phyloP scores from a whole-genome alignment of 2,329 filamentous ascomycete species.

The Pseudogymnoascus sp. region DNA sequence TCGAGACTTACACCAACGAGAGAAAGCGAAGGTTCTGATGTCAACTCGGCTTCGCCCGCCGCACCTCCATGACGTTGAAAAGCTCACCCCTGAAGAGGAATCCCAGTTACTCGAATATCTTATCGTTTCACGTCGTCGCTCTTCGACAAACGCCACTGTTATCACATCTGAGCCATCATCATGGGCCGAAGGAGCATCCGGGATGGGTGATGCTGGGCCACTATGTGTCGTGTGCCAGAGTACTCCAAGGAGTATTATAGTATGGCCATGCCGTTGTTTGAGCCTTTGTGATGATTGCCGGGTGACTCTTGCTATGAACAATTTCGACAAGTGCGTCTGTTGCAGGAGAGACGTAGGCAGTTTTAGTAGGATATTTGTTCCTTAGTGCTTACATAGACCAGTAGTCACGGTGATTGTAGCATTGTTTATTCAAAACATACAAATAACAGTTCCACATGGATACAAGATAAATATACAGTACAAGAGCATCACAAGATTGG shows the following conservation, averaged over 20 bases:
- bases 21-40: constrained; percentile 60
- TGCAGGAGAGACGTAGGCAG: constrained; percentile 82
- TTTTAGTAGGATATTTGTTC: constrained; percentile 87
- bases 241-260: constrained; percentile 75
- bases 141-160: constrained; percentile 11
- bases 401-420: neutral
- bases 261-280: constrained; percentile 94
- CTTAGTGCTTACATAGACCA: constrained; percentile 28
- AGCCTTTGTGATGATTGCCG: constrained; percentile 92
- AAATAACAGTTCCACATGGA: neutral
- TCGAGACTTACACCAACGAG: constrained; percentile 55
- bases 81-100: constrained; percentile 49
- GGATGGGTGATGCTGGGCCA: constrained; percentile 65
- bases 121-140: constrained; percentile 34
- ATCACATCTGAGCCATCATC: constrained; percentile 27
- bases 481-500: neutral
- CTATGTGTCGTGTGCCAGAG: constrained; percentile 92
- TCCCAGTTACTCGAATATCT: constrained; percentile 53
- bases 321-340: constrained; percentile 93
- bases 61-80: constrained; percentile 27
- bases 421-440: neutral
- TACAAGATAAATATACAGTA: neutral
- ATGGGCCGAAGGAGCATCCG: constrained; percentile 65
- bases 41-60: constrained; percentile 34
- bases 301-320: constrained; percentile 89